phyloP scores from a whole-genome alignment of 495 filamentous ascomycete genomes.

The Aspergillus nanangensis region DNA sequence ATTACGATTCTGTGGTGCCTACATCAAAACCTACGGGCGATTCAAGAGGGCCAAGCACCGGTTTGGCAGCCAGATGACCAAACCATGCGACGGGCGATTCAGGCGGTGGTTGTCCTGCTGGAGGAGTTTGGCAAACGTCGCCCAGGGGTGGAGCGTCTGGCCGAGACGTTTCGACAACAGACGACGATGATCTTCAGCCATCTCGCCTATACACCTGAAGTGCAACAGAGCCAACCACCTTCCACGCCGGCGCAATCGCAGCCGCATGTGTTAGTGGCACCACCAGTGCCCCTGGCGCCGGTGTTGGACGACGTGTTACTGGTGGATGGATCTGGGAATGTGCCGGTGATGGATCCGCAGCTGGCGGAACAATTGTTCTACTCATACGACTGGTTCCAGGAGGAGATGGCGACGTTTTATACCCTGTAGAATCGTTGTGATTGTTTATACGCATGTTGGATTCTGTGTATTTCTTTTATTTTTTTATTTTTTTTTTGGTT shows the following conservation, averaged over 20 bases:
- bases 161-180: constrained; percentile 40
- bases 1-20: constrained; percentile 47
- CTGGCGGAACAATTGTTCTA: constrained; percentile 40
- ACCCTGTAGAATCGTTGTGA: constrained; percentile 29
- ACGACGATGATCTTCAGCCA: constrained; percentile 46
- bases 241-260: constrained; percentile 21
- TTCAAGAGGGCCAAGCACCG: constrained; percentile 35
- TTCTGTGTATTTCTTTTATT: not conserved
- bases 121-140: constrained; percentile 47
- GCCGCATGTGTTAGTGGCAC: constrained; percentile 14
- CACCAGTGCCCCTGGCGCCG: constrained; percentile 38
- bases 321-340: constrained; percentile 29
- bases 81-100: constrained; percentile 41
- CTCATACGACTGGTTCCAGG: constrained; percentile 43
- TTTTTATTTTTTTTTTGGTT: not conserved
- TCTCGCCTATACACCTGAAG: constrained; percentile 31
- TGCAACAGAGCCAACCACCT: constrained; percentile 16
- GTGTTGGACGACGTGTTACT: constrained; percentile 39
- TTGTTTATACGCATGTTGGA: not conserved
- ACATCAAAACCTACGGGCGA: constrained; percentile 40
- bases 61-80: constrained; percentile 42
- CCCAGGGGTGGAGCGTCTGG: constrained; percentile 42
- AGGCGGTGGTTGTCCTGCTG: constrained; percentile 43
- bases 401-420: constrained; percentile 44
- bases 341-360: constrained; percentile 37